Evolutionary conservation across 768 basidiomycete genomes (phyloP).

Genomic region (Austroboletus festivus): DNA sequence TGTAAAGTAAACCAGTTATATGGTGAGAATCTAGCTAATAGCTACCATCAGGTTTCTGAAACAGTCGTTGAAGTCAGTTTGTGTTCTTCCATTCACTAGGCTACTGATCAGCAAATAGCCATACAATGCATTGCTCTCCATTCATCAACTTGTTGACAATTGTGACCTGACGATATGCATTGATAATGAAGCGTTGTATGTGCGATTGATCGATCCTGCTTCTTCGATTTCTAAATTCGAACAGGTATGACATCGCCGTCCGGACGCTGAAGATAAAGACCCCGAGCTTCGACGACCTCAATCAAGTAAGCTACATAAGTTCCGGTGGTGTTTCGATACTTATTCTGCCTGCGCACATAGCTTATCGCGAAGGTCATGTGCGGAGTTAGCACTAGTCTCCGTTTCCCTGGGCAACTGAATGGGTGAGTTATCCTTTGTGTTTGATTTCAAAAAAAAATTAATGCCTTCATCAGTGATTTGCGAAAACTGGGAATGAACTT

Average conservation of each 20-base stretch:
- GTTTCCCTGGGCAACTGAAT: slow-evolving; percentile 93
- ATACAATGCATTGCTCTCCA: slow-evolving; percentile 80
- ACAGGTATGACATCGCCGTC: slow-evolving; percentile 69
- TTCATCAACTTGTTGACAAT: slow-evolving; percentile 88
- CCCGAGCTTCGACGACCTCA: slow-evolving; percentile 66
- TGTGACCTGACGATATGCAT: slow-evolving; percentile 81
- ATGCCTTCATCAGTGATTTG: slow-evolving; percentile 53
- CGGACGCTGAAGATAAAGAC: slow-evolving; percentile 61
- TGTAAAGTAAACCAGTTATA: slow-evolving; percentile 27
- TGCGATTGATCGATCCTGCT: not conserved
- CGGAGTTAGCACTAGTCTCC: slow-evolving; percentile 87
- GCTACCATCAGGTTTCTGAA: slow-evolving; percentile 37
- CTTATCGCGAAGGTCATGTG: slow-evolving; percentile 90
- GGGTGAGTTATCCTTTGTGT: slow-evolving; percentile 46
- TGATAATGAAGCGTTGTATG: slow-evolving; percentile 84
- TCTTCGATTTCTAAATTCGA: not conserved
- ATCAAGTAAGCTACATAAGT: slow-evolving; percentile 44
- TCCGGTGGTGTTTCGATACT: too few species aligned
- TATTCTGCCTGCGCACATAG: slow-evolving; percentile 38
- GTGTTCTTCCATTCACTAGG: not conserved
- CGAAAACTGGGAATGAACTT: slow-evolving; percentile 93
- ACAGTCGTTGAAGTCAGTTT: slow-evolving; percentile 49
- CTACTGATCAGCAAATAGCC: slow-evolving; percentile 42
- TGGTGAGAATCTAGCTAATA: slow-evolving; percentile 11
- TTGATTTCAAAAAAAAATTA: not conserved